Evolutionary conservation across 345 rosid genomes (phyloP), one percentile per base, ranked within the genome.

Genomic region (Syzygium jambos): DNA sequence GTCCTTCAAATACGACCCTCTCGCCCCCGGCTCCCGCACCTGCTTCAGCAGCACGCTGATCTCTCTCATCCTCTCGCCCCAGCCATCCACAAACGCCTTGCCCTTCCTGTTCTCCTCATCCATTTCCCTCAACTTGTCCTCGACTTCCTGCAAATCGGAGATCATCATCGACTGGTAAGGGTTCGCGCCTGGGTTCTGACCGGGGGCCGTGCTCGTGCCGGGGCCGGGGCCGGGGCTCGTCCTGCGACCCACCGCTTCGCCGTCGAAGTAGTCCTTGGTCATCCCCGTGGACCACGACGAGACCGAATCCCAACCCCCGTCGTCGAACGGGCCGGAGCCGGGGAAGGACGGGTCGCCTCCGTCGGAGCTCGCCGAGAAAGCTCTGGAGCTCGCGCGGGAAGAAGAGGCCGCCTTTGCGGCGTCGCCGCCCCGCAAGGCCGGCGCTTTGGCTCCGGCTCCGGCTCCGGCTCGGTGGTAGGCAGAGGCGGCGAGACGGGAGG

Each of bases 221-320:
- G 92, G 21, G 56, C 73, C 54, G 2, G 88, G 29, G 34, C 80
- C 51, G 5, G 87, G 55, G 30, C 65, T 85, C 84, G 90, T 52
- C 87, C 92, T 22, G 91, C 63, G 65, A 9, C 52, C 94, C 87
- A 92, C 92, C 21, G 90, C 85, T 86, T 91, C 93, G 52, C 99
- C 99, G 68, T 98, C 96, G 87, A 95, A 98, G 92, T 98, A 98
- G 85, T 95, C 99, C 90, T 96, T 95, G 14, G 98, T 95, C 90
- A 96, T 84, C 88, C 99, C 98, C 52, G 94, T 95, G 6, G 99
- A 95, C 99, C 99, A 96, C 73, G 95, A 95, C 9, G 99, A 95
- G 87, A 90, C 93, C 9, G 91, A 88, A 51, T 91, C 98, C 99
- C 99, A 98, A 52, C 93, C 96, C 30, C 90, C 89, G 85, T 92